phyloP scores from a whole-genome alignment of 257 asterid genomes.

The Knoxia roxburghii region DNA sequence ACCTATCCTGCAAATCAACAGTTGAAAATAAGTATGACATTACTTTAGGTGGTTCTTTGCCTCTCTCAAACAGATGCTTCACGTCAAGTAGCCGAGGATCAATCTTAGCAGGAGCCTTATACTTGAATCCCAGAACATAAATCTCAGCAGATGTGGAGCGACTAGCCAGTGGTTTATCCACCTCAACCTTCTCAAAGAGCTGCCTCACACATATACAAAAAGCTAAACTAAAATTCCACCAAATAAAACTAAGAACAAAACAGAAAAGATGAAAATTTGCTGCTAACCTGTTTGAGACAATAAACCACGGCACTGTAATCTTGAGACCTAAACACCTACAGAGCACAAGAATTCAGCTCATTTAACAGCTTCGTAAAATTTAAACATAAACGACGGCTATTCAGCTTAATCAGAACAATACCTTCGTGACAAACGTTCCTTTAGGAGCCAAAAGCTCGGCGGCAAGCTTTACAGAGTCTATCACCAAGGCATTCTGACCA shows the following conservation, averaged over 20 bases:
- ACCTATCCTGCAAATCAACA: not conserved
- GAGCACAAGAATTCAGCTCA: not conserved
- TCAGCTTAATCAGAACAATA: slow-evolving; percentile 3
- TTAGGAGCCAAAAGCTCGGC: slow-evolving; percentile 72
- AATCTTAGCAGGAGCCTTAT: slow-evolving; percentile 93
- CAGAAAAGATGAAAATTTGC: not conserved
- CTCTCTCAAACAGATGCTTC: slow-evolving; percentile 80
- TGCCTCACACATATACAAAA: slow-evolving; percentile 24
- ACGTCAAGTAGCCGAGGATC: slow-evolving; percentile 94
- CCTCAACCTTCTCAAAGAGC: slow-evolving; percentile 97
- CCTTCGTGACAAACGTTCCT: slow-evolving; percentile 90
- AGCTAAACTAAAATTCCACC: slow-evolving; percentile 11
- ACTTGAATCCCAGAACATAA: slow-evolving; percentile 64
- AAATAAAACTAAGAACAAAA: not conserved
- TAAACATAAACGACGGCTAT: not conserved
- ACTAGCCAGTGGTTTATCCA: slow-evolving; percentile 90
- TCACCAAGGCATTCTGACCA: slow-evolving; percentile 78
- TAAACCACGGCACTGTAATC: slow-evolving; percentile 81
- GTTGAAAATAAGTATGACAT: slow-evolving; percentile 1
- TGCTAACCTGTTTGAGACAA: slow-evolving; percentile 81
- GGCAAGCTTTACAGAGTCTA: slow-evolving; percentile 88
- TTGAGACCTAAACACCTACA: slow-evolving; percentile 90
- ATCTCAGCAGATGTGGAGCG: slow-evolving; percentile 88
- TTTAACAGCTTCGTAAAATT: no score
- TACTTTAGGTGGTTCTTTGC: slow-evolving; percentile 82